Base-by-base conservation (phyloP, 2,329 filamentous ascomycete genomes). In the Zelopaecilomyces penicillatus region DNA sequence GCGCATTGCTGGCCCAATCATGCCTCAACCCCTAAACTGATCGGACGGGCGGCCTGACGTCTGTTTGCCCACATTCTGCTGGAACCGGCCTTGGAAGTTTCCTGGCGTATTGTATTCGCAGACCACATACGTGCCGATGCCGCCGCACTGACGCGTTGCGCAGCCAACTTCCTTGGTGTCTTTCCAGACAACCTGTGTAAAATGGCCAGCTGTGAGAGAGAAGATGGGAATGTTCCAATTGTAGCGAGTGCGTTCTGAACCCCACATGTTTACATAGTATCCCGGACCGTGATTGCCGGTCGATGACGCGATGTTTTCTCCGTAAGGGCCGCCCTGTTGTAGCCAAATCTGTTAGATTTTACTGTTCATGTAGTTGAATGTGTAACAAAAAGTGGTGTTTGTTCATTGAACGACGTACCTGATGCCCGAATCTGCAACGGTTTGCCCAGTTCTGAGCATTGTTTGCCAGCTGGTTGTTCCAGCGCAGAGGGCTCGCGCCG, bases 401-500 rank as follows among this genome's bases (percentile, higher is more conserved):
- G 19, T 19, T 19, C 19, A 19, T 19, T 19, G 19, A 19, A 19
- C 19, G 19, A 41, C 43, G 40, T 32, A 45, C 47, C 27, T 44
- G 30, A 65, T 95, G 88, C 12, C 67, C 71, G 53, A 87, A 88
- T 34, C 73, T 68, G 64, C 87, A 90, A 30, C 61, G 73, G 30
- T 71, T 56, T 43, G 85, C 86, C 45, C 82, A 76, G 42, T 66
- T 63, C 37, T 69, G 54, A 36, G 87, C 86, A 49, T 75, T 83
- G 47, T 60, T 59, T 46, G 78, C 81, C 44, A 85, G 74, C 36
- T 66, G 64, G 5, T 68, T 58, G 54, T 80, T 73, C 83, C 85
- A 95, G 37, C 58, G 61, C 37, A 94, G 56, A 33, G 70, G 73
- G 11, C 65, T 59, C 37, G 80, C 79, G 9, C 81, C 82, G 73